Percentiles rank a stretch among this genome's conserved stretches.
phyloP scores from a whole-genome alignment of 2,329 filamentous ascomycete genomes.

The Phaeosphaeriaceae sp. region DNA sequence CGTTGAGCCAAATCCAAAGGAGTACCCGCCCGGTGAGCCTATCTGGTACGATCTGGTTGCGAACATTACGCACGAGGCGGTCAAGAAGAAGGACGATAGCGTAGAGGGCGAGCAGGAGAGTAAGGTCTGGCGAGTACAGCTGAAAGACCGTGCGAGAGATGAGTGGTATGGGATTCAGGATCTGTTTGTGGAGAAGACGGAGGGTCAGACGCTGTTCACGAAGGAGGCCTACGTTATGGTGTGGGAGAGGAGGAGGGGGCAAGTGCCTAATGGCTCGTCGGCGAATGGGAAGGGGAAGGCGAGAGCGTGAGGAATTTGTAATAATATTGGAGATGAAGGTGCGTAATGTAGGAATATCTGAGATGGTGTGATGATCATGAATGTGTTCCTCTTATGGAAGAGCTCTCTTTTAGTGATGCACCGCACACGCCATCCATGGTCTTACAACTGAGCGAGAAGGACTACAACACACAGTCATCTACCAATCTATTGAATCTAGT shows the following conservation, averaged over 20 bases:
- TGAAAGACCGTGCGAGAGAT: constrained; percentile 79
- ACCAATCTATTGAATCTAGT: too few species aligned
- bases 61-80: constrained; percentile 89
- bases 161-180: constrained; percentile 96
- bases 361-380: neutral
- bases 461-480: too few species aligned
- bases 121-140: constrained; percentile 94
- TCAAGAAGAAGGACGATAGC: constrained; percentile 76
- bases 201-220: constrained; percentile 87
- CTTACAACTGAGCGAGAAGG: too few species aligned
- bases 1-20: constrained; percentile 81
- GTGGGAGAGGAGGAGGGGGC: constrained; percentile 81
- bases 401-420: too few species aligned
- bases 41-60: constrained; percentile 95
- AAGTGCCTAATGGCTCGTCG: constrained; percentile 8
- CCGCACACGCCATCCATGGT: too few species aligned
- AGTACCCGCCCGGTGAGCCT: constrained; percentile 77
- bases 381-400: too few species aligned
- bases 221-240: constrained; percentile 96
- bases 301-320: constrained; percentile 4
- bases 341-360: neutral
- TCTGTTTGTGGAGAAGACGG: constrained; percentile 87
- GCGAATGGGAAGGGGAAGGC: constrained; percentile 23
- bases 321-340: neutral
- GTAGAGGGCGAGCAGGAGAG: constrained; percentile 90